A percentile compares a stretch with the other conserved stretches of the same genome.
Conservation (phyloP, 306 rosid genomes). For the Comarum palustre region DNA sequence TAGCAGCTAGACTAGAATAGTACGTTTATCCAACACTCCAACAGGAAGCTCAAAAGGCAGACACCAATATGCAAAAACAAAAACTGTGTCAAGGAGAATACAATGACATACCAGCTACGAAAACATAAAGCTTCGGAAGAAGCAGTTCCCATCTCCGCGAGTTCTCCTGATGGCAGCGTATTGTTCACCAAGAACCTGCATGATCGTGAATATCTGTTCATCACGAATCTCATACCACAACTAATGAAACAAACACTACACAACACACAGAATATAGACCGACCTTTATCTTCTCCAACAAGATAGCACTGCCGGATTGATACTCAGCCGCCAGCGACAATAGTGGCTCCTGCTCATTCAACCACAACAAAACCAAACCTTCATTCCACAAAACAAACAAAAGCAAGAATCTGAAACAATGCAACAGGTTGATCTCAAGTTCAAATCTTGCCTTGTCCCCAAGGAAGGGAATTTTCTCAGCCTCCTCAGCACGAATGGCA, state of each 20-base stretch:
- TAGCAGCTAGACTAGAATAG: slow-evolving; percentile 21
- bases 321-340: slow-evolving; percentile 76
- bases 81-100: slow-evolving; percentile 17
- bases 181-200: slow-evolving; percentile 73
- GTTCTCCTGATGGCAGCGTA: slow-evolving; percentile 87
- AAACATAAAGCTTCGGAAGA: slow-evolving; percentile 89
- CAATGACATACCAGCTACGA: slow-evolving; percentile 72
- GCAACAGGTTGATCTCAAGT: background rate
- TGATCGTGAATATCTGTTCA: slow-evolving; percentile 7
- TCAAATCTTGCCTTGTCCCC: slow-evolving; percentile 75
- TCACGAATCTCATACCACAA: slow-evolving; percentile 2
- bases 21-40: slow-evolving; percentile 21
- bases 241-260: slow-evolving; percentile 15
- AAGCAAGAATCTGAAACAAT: slow-evolving; percentile 10
- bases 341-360: slow-evolving; percentile 67
- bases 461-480: slow-evolving; percentile 59
- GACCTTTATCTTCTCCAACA: slow-evolving; percentile 93
- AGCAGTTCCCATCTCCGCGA: slow-evolving; percentile 96
- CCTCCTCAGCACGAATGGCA: slow-evolving; percentile 63
- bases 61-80: slow-evolving; percentile 17
- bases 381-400: background rate
- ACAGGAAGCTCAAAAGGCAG: slow-evolving; percentile 17
- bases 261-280: slow-evolving; percentile 4
- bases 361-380: background rate
- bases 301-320: slow-evolving; percentile 77